Conservation (phyloP, 2,329 filamentous ascomycete genomes). For the Penicillium sp. region DNA sequence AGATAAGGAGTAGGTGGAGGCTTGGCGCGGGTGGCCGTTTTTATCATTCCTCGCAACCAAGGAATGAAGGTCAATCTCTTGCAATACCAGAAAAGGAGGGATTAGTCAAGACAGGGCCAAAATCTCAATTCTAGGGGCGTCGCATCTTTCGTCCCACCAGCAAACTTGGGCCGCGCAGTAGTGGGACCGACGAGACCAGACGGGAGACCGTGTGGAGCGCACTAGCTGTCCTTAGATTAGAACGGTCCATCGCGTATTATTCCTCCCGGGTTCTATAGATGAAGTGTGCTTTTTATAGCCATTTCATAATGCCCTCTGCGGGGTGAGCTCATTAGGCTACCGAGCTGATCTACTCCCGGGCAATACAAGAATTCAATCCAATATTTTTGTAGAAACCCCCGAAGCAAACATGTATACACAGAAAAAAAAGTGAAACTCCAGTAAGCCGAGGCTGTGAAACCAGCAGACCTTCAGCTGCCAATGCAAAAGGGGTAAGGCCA, state of each 20-base stretch:
- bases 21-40: constrained; percentile 17
- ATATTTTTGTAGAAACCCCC: not conserved
- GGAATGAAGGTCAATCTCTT: not conserved
- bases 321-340: not conserved
- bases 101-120: not conserved
- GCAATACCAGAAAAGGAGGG: not conserved
- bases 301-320: not conserved
- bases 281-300: not conserved
- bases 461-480: constrained; percentile 12
- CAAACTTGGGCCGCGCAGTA: constrained; percentile 20
- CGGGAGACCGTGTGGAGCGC: constrained; percentile 20
- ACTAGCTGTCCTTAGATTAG: constrained; percentile 23
- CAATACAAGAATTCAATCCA: not conserved
- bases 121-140: constrained; percentile 8
- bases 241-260: not conserved
- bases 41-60: constrained; percentile 4
- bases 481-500: constrained; percentile 13
- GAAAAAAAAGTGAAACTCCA: constrained; percentile 18
- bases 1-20: constrained; percentile 19
- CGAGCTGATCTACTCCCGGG: not conserved
- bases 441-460: constrained; percentile 16
- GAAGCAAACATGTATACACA: constrained; percentile 1
- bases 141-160: constrained; percentile 15
- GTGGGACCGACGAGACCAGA: constrained; percentile 21
- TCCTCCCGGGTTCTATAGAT: not conserved